Conservation (phyloP, 2,329 filamentous ascomycete species). For the Talaromyces marneffei region DNA sequence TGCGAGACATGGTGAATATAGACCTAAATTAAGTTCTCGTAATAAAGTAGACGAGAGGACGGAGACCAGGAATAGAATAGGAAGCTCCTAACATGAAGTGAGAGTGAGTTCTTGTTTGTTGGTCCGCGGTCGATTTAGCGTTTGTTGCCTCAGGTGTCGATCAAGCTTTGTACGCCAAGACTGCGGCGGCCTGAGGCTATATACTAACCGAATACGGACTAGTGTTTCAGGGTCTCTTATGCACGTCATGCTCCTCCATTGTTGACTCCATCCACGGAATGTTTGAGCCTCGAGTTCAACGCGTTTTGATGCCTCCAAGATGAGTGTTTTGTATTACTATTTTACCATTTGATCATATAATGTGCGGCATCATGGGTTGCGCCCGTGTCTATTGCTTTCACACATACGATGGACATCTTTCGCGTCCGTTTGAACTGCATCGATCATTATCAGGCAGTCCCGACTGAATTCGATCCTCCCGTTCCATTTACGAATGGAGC, state of each 20-base stretch:
- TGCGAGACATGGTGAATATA: slow-evolving; percentile 37
- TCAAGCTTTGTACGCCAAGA: not conserved
- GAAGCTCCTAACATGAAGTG: not conserved
- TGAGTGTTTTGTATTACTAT: not conserved
- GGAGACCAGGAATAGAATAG: not conserved
- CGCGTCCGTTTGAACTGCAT: slow-evolving; percentile 90
- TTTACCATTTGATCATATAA: not conserved
- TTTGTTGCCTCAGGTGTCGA: not conserved
- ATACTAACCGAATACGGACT: not conserved
- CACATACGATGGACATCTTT: slow-evolving; percentile 62
- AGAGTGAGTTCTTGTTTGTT: not conserved
- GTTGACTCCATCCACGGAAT: slow-evolving; percentile 5
- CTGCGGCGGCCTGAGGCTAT: not conserved
- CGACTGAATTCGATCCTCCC: slow-evolving; percentile 73
- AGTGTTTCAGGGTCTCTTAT: slow-evolving; percentile 1
- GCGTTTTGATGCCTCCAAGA: not conserved
- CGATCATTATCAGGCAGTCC: slow-evolving; percentile 81
- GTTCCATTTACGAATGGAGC: slow-evolving; percentile 60
- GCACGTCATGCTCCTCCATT: slow-evolving; percentile 14
- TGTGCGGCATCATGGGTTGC: slow-evolving; percentile 7
- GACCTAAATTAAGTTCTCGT: not conserved
- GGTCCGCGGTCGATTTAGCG: not conserved
- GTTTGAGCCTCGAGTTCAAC: not conserved
- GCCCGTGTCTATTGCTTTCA: slow-evolving; percentile 18
- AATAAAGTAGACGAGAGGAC: not conserved